Percentiles rank a stretch among this genome's conserved stretches.
Conservation (phyloP, 768 basidiomycete species). For the Boletellus ananas region DNA sequence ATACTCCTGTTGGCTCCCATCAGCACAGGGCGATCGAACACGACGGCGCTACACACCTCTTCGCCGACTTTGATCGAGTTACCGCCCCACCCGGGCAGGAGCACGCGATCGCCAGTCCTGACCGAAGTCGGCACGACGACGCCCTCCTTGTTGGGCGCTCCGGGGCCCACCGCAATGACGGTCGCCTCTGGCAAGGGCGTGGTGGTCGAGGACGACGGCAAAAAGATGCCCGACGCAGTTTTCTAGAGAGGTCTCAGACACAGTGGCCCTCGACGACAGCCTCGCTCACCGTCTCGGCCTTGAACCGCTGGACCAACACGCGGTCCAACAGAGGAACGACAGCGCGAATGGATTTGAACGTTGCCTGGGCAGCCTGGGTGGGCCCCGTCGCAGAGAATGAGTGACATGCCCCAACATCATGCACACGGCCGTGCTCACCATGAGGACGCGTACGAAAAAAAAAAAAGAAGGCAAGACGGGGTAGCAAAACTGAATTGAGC, state of each 20-base stretch:
- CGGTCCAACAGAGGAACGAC: constrained; percentile 92
- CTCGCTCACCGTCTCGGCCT: constrained; percentile 83
- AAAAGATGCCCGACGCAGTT: constrained; percentile 95
- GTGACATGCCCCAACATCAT: neutral
- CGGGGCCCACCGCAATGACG: constrained; percentile 93
- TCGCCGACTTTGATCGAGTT: constrained; percentile 95
- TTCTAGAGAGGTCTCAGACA: constrained; percentile 52
- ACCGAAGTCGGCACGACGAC: constrained; percentile 69
- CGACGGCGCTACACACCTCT: constrained; percentile 56
- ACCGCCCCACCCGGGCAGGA: constrained; percentile 96
- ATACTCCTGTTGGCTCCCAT: constrained; percentile 64
- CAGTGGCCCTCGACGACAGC: neutral
- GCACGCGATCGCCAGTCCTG: constrained; percentile 85
- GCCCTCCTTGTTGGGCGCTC: constrained; percentile 88
- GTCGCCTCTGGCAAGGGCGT: constrained; percentile 94
- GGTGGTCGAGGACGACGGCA: constrained; percentile 84
- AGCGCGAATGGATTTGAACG: constrained; percentile 93
- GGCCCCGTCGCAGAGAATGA: neutral
- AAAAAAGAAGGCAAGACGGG: neutral
- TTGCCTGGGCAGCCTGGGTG: constrained; percentile 77
- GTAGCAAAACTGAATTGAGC: constrained; percentile 19
- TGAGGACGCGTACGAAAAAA: constrained; percentile 16
- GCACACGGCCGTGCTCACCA: constrained; percentile 23
- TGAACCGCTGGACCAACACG: constrained; percentile 96
- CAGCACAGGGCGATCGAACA: neutral